Conservation (phyloP, 371 early-diverging fungal genomes). For the Mortierella sp. region DNA sequence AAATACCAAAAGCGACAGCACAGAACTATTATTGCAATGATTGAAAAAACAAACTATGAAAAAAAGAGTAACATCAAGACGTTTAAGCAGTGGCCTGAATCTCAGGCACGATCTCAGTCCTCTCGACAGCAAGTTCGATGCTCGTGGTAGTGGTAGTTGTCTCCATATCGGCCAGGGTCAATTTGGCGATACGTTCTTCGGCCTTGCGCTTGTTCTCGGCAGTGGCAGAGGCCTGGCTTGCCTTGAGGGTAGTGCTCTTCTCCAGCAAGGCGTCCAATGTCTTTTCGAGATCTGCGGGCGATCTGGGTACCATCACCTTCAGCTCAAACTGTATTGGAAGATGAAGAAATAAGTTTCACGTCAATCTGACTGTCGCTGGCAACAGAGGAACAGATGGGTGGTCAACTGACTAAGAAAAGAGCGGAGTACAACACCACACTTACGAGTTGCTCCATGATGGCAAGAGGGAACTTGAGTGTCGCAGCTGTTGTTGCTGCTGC, state of each 20-base stretch:
- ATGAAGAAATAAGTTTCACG: background rate
- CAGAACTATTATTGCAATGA: background rate
- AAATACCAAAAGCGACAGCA: background rate
- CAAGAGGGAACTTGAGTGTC: conserved; percentile 85
- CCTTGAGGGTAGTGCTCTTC: conserved; percentile 79
- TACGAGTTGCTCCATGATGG: conserved; percentile 85
- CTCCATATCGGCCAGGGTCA: conserved; percentile 37
- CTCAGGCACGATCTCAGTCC: conserved; percentile 23
- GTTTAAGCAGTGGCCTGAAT: conserved; percentile 39
- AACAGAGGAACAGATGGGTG: background rate
- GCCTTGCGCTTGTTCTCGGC: conserved; percentile 90
- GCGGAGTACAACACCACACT: background rate
- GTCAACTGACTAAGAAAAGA: background rate
- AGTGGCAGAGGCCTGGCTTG: conserved; percentile 85
- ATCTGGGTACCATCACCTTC: conserved; percentile 87
- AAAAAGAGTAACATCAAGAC: background rate
- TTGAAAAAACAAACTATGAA: background rate
- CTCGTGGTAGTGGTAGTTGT: background rate
- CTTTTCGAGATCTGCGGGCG: conserved; percentile 75
- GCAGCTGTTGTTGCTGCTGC: conserved; percentile 14
- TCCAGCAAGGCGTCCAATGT: conserved; percentile 82
- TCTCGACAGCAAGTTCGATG: conserved; percentile 2
- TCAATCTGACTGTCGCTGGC: background rate
- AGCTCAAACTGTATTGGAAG: conserved; percentile 65
- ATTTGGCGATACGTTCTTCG: conserved; percentile 82